Conservation (phyloP, 345 rosid genomes). For the Boechera retrofracta region DNA sequence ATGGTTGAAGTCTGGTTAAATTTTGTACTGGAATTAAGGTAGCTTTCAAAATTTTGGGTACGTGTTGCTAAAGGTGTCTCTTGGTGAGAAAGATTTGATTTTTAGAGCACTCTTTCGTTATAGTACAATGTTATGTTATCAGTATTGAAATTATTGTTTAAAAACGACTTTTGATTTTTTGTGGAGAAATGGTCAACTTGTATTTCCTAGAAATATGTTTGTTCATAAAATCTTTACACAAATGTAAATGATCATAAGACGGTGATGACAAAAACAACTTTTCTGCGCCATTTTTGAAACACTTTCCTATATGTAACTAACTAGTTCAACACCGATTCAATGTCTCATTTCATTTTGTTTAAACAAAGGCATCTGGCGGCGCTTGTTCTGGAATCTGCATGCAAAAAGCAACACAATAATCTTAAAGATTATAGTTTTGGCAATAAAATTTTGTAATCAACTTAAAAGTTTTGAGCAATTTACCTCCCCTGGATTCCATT, state of each 20-base stretch:
- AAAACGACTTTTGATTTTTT: background rate
- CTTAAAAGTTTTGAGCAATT: background rate
- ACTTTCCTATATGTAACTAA: constrained; percentile 17
- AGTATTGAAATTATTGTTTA: background rate
- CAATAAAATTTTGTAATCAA: background rate
- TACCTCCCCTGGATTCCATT: constrained; percentile 91
- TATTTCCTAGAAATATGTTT: background rate
- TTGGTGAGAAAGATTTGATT: constrained; percentile 12
- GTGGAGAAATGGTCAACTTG: background rate
- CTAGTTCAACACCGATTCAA: background rate
- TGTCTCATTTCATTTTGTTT: background rate
- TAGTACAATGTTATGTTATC: too few species aligned
- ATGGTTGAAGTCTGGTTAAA: too few species aligned
- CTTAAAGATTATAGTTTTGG: background rate
- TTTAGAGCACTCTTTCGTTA: constrained; percentile 9
- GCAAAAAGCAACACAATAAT: background rate
- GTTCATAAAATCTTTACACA: constrained; percentile 1
- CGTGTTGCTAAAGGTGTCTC: background rate
- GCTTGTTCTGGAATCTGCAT: constrained; percentile 49
- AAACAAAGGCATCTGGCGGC: constrained; percentile 40
- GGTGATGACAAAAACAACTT: background rate
- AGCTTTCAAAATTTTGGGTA: background rate
- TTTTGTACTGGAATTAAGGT: background rate
- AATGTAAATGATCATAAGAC: constrained; percentile 1
- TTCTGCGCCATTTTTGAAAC: background rate